phyloP scores from a whole-genome alignment of 1,284 basidiomycete genomes.

The Fomitopsis betulina region DNA sequence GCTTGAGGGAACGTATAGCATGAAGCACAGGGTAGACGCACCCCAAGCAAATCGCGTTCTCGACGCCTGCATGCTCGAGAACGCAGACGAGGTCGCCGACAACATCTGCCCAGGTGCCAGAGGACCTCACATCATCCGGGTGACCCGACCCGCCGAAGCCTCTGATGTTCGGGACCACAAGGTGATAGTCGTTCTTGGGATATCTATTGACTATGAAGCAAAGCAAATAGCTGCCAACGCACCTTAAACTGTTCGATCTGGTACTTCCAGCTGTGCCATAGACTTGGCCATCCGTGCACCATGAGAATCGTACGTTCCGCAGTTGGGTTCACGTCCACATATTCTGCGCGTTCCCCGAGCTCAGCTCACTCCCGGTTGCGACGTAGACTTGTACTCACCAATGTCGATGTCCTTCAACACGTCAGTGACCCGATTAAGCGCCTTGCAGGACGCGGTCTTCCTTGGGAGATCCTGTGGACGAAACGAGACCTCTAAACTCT shows the following conservation, averaged over 20 bases:
- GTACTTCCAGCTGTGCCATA: constrained; percentile 68
- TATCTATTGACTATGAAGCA: neutral
- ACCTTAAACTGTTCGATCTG: constrained; percentile 65
- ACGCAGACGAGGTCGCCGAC: constrained; percentile 59
- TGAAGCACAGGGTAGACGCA: constrained; percentile 20
- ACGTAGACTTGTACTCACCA: constrained; percentile 13
- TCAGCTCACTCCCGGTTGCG: neutral
- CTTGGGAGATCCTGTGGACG: constrained; percentile 6
- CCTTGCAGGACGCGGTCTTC: constrained; percentile 18
- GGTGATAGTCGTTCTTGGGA: constrained; percentile 47
- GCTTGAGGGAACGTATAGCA: neutral
- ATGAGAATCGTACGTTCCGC: constrained; percentile 50
- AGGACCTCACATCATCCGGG: constrained; percentile 54
- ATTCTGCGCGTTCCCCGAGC: constrained; percentile 35
- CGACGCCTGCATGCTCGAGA: constrained; percentile 43
- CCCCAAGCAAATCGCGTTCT: constrained; percentile 58
- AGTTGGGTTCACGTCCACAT: constrained; percentile 55
- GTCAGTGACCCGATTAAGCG: constrained; percentile 21
- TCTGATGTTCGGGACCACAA: constrained; percentile 56
- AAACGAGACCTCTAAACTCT: constrained; percentile 7
- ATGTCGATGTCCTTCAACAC: constrained; percentile 19
- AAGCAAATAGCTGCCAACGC: neutral
- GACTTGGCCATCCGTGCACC: constrained; percentile 72
- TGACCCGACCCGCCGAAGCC: constrained; percentile 66
- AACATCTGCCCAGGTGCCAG: constrained; percentile 55